Base-by-base conservation (phyloP, 2,329 filamentous ascomycete species). In the Macrophomina pseudophaseolina region DNA sequence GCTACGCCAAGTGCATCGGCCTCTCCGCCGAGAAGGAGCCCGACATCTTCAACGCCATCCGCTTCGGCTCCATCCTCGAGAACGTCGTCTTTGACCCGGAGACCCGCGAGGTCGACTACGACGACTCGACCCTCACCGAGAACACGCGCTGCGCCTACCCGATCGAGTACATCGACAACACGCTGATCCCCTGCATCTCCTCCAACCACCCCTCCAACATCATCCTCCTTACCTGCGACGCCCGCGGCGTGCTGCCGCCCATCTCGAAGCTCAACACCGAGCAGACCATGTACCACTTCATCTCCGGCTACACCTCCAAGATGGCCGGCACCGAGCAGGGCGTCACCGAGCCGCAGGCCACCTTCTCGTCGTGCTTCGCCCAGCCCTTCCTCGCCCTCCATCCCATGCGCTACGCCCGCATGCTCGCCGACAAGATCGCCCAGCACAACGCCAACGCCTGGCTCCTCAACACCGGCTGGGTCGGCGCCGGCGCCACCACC, bases 281-380 rank as follows among this genome's bases (percentile, higher is more conserved):
- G 75, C 95, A 98, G 85, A 97, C 93, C 81, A 98, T 99, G 94
- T 99, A 98, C 90, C 95, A 99, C 87, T 99, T 99, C 89, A 99
- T 99, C 83, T 97, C 92, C 18, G 95, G 95, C 74, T 99, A 99
- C 87, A 99, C 95, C 71, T 98, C 94, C 78, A 99, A 99, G 90
- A 99, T 99, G 95, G 95, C 95, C 71, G 95, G 95, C 76, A 99
- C 95, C 40, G 95, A 99, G 84, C 93, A 97, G 72, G 95, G 95
- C 76, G 89, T 99, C 71, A 96, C 92, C 9, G 95, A 99, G 84
- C 95, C 95, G 71, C 93, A 98, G 83, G 95, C 95, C 30, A 99
- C 95, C 76, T 99, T 99, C 89, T 98, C 94, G 32, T 96, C 94
- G 64, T 99, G 95, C 89, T 99, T 99, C 83, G 95, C 95, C 66